Percentiles rank a stretch among this genome's conserved stretches.
These are phyloP conservation scores for Geotrichum phurueaensis DNA, from an alignment of 1,139 yeast species.

Conservation along the genomic window DNA sequence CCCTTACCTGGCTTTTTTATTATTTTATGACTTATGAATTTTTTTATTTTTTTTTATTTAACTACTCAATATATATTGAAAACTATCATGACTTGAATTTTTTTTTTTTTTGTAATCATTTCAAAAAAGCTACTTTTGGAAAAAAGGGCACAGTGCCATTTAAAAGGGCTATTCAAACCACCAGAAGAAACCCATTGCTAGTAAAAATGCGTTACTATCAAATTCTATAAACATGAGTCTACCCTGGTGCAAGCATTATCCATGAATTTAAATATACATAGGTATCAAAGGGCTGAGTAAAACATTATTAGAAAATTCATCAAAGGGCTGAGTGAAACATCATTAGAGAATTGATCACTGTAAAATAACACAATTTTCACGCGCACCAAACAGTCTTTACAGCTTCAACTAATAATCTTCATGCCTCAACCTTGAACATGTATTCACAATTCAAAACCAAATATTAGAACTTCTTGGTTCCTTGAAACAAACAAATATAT, in stretches of 20 bases:
- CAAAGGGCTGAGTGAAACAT: neutral
- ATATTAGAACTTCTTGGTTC: neutral
- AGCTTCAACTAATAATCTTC: neutral
- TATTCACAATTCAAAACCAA: neutral
- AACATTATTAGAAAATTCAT: too few species aligned
- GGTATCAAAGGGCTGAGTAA: neutral
- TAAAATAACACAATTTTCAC: too few species aligned
- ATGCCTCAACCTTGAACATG: neutral
- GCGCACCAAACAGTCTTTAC: too few species aligned
- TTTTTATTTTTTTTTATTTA: neutral
- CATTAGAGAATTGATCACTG: too few species aligned
- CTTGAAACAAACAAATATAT: neutral
- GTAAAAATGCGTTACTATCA: neutral
- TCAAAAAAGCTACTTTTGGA: neutral
- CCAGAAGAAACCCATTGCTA: neutral
- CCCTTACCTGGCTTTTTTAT: neutral
- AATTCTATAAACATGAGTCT: neutral
- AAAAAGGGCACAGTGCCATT: neutral
- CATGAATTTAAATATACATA: neutral
- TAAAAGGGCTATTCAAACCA: neutral
- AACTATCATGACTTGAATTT: neutral
- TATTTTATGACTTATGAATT: neutral
- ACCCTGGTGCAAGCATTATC: neutral
- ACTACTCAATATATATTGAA: neutral
- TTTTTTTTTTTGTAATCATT: neutral